Base-by-base conservation (phyloP, 805 yeast species). In the Ogataea allantospora region DNA sequence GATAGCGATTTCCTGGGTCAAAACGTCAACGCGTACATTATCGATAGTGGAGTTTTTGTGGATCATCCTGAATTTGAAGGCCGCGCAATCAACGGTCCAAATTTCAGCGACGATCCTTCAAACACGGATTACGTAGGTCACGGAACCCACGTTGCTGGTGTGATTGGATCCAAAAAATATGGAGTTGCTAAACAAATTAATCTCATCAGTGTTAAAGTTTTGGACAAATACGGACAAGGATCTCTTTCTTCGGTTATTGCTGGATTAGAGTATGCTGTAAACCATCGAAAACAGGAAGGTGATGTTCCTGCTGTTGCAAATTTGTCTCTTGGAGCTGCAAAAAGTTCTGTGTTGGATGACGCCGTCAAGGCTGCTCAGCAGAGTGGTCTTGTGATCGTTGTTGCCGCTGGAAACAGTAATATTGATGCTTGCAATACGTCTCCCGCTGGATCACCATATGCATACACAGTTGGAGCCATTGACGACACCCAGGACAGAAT, bases 101-200 rank as follows among this genome's bases (percentile, higher is more conserved):
- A 82, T 51, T 75, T 80, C 41, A 80, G 87, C 0, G 66, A 65
- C 2, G 82, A 77, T 47, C 77, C 78, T 1, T 54, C 67, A 1
- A 87, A 85, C 6, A 40, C 51, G 4, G 96, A 89, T 56, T 63
- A 63, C 7, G 80, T 81, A 50, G 96, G 96, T 0, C 97, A 88
- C 58, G 97, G 96, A 0, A 87, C 96, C 1, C 96, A 88, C 60
- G 95, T 89, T 32, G 95, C 96, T 0, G 96, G 96, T 3, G 66
- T 87, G 9, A 73, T 87, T 38, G 96, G 91, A 0, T 85, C 96
- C 2, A 69, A 64, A 36, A 76, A 80, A 2, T 88, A 68, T 63
- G 97, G 97, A 6, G 93, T 87, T 3, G 87, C 95, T 12, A 88
- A 89, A 57, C 61, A 73, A 27, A 77, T 75, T 11, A 66, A 68